Evolutionary conservation across 2,329 filamentous ascomycete genomes (phyloP).

Genomic region (Talaromyces sp.): DNA sequence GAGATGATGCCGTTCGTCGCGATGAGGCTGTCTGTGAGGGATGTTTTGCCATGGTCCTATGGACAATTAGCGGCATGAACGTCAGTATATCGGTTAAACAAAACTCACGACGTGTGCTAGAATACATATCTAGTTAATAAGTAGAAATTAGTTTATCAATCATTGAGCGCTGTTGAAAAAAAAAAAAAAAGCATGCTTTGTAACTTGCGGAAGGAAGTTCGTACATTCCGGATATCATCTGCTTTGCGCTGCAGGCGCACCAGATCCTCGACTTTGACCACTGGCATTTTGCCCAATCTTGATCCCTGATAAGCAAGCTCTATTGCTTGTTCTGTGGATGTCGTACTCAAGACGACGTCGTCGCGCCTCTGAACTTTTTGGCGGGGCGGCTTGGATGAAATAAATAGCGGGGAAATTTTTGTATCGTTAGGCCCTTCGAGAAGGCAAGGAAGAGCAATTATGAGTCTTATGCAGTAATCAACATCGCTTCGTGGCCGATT

Average conservation of each 20-base stretch:
- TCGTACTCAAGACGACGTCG: background rate
- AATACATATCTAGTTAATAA: slow-evolving; percentile 73
- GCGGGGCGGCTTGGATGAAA: background rate
- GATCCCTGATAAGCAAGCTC: background rate
- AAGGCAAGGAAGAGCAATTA: slow-evolving; percentile 13
- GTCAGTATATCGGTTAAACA: background rate
- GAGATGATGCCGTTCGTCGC: slow-evolving; percentile 99
- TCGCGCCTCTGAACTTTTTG: background rate
- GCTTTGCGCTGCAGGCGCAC: slow-evolving; percentile 83
- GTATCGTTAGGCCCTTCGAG: background rate
- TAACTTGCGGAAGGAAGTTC: slow-evolving; percentile 28
- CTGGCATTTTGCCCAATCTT: slow-evolving; percentile 64
- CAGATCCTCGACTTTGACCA: slow-evolving; percentile 86
- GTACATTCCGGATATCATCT: slow-evolving; percentile 87
- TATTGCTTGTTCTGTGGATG: background rate
- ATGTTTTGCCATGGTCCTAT: slow-evolving; percentile 95
- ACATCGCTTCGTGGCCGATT: background rate
- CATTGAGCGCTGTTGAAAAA: background rate
- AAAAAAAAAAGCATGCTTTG: background rate
- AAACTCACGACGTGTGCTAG: slow-evolving; percentile 77
- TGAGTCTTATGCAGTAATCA: slow-evolving; percentile 16
- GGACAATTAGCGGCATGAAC: slow-evolving; percentile 16
- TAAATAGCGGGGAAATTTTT: slow-evolving; percentile 14
- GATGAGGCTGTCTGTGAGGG: slow-evolving; percentile 89
- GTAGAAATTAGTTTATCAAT: background rate